phyloP scores from a whole-genome alignment of 1,139 yeast genomes.

The Barnettozyma hawaiiensis region DNA sequence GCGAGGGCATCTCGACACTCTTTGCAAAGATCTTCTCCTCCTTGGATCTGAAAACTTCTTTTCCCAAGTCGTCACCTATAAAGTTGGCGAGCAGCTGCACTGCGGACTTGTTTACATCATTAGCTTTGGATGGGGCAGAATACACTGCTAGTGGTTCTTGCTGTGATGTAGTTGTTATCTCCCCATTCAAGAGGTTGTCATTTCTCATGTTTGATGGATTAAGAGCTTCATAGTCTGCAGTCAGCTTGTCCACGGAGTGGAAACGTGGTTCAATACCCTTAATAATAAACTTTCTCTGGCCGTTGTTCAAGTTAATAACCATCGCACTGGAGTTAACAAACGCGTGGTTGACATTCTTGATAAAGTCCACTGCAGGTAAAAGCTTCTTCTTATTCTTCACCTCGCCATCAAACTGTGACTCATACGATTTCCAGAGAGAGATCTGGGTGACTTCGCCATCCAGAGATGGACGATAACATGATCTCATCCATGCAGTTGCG shows the following conservation, averaged over 20 bases:
- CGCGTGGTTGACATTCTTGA: slow-evolving; percentile 87
- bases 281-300: slow-evolving; percentile 77
- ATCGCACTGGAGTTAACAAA: slow-evolving; percentile 91
- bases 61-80: slow-evolving; percentile 27
- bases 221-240: slow-evolving; percentile 28
- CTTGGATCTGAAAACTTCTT: slow-evolving; percentile 27
- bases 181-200: slow-evolving; percentile 3
- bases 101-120: slow-evolving; percentile 35
- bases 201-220: slow-evolving; percentile 7
- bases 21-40: slow-evolving; percentile 28
- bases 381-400: slow-evolving; percentile 47
- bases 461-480: slow-evolving; percentile 74
- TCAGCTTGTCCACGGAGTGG: slow-evolving; percentile 38
- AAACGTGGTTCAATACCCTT: slow-evolving; percentile 78
- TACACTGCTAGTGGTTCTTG: slow-evolving; percentile 18
- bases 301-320: slow-evolving; percentile 63
- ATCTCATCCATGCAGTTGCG: slow-evolving; percentile 92
- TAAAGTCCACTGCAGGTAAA: slow-evolving; percentile 93
- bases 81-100: slow-evolving; percentile 31
- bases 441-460: slow-evolving; percentile 92
- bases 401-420: slow-evolving; percentile 63
- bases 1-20: slow-evolving; percentile 30
- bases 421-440: slow-evolving; percentile 93
- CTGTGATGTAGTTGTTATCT: slow-evolving; percentile 9
- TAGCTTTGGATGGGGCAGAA: slow-evolving; percentile 23